Evolutionary conservation across 2,329 filamentous ascomycete genomes (phyloP), one percentile per base, ranked within the genome.

Genomic region (Xylaria sp.): DNA sequence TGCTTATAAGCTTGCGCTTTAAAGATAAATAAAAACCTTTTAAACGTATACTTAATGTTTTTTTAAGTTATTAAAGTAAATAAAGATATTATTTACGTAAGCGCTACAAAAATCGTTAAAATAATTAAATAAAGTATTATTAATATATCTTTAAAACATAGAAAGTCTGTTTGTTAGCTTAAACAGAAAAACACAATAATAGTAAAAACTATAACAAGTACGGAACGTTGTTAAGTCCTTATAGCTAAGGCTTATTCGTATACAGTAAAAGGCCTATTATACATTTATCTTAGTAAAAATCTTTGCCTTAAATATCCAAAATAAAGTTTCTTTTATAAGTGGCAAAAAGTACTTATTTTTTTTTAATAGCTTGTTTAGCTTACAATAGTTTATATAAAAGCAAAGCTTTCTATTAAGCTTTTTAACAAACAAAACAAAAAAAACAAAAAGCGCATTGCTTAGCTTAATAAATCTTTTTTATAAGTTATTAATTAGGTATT

Each of bases 21-120:
- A 2, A 5, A 39, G 17, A 17, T 13, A 4, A 4, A 4, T 45
- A 22, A 20, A 20, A 7, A 20, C 9, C 9, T 45, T 45, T 45
- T 45, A 5, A 1, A 22, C 22, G 17, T 39, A 39, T 17, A 17
- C 17, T 39, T 45, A 45, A n/a, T n/a, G n/a, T n/a, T n/a, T n/a
- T n/a, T n/a, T n/a, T n/a, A n/a, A n/a, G n/a, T n/a, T n/a, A n/a
- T n/a, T 44, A 44, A 44, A 44, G 7, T 44, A 44, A n/a, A 44
- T 44, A n/a, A 44, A 44, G n/a, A 44, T 44, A 44, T 44, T 44
- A 44, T 44, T 20, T 20, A 44, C 15, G n/a, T 44, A 44, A 44
- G 39, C 15, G 39, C 39, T 44, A n/a, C 5, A 44, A 44, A 44
- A 44, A 44, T 44, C n/a, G 5, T 44, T 44, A 2, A 44, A 44